phyloP scores from a whole-genome alignment of 768 basidiomycete genomes.

The Lactarius sanguifluus region DNA sequence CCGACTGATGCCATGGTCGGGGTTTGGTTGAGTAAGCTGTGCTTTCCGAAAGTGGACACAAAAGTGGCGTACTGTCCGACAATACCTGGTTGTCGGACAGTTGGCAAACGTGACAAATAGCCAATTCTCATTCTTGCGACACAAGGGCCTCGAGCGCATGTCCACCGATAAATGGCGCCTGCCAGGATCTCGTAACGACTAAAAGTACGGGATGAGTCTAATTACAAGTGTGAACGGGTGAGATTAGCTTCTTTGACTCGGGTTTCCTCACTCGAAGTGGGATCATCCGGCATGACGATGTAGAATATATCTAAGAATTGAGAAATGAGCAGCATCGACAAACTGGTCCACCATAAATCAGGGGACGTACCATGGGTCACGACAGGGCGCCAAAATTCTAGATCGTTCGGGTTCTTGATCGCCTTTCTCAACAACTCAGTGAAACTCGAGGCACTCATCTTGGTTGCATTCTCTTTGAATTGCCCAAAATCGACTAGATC shows the following conservation, averaged over 20 bases:
- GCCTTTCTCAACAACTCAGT: neutral
- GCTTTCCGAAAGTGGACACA: too few relatives aligned
- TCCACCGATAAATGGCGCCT: too few relatives aligned
- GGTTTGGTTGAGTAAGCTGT: too few relatives aligned
- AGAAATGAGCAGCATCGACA: neutral
- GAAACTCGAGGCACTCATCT: neutral
- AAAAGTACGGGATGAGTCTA: too few relatives aligned
- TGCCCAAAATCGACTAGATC: conserved; percentile 31
- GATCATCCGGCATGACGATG: neutral
- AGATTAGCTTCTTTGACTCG: neutral
- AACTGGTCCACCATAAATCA: neutral
- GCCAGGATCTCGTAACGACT: too few relatives aligned
- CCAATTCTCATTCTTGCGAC: too few relatives aligned
- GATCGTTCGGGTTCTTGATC: neutral
- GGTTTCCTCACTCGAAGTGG: neutral
- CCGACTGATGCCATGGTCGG: too few relatives aligned
- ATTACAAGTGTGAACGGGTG: too few relatives aligned
- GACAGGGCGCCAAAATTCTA: neutral
- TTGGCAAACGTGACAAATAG: too few relatives aligned
- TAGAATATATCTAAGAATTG: neutral
- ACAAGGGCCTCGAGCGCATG: too few relatives aligned
- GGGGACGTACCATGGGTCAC: neutral
- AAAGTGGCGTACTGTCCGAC: too few relatives aligned
- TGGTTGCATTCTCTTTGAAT: neutral
- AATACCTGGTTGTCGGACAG: too few relatives aligned